Evolutionary conservation across 331 rosid species (phyloP).

Genomic region (Spiraea crenata): DNA sequence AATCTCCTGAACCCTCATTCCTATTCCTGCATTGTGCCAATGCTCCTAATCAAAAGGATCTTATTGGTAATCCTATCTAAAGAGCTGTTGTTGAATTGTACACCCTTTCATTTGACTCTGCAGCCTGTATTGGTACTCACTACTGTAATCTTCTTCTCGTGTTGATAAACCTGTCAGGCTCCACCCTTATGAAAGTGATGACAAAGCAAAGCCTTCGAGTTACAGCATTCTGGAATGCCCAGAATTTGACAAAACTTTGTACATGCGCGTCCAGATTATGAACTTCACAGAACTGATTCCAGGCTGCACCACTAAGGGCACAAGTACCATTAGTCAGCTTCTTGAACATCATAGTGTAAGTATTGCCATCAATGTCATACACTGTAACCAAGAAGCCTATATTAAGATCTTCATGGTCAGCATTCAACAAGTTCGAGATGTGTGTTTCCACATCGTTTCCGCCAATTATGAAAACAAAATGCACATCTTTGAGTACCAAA

Average conservation of each 20-base stretch:
- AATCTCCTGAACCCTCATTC: too few relatives aligned
- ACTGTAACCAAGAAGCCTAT: background rate
- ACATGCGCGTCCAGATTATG: background rate
- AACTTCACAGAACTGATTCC: background rate
- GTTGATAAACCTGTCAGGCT: background rate
- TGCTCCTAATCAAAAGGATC: too few relatives aligned
- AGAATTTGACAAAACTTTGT: background rate
- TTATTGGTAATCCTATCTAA: too few relatives aligned
- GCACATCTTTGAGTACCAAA: background rate
- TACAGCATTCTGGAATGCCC: background rate
- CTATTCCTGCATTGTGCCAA: too few relatives aligned
- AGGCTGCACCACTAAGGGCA: background rate
- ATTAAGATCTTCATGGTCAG: background rate
- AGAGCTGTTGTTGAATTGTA: too few relatives aligned
- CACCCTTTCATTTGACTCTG: too few relatives aligned
- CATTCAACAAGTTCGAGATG: background rate
- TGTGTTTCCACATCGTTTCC: too few relatives aligned
- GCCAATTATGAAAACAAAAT: too few relatives aligned
- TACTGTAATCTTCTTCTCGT: background rate
- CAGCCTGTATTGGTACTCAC: background rate
- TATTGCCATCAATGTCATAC: background rate
- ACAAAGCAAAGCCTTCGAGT: background rate
- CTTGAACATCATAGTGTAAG: conserved; percentile 8
- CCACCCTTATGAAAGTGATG: background rate
- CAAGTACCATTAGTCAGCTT: background rate